Evolutionary conservation across 805 yeast species (phyloP).

Genomic region (Myxozyma vanderwaltii): DNA sequence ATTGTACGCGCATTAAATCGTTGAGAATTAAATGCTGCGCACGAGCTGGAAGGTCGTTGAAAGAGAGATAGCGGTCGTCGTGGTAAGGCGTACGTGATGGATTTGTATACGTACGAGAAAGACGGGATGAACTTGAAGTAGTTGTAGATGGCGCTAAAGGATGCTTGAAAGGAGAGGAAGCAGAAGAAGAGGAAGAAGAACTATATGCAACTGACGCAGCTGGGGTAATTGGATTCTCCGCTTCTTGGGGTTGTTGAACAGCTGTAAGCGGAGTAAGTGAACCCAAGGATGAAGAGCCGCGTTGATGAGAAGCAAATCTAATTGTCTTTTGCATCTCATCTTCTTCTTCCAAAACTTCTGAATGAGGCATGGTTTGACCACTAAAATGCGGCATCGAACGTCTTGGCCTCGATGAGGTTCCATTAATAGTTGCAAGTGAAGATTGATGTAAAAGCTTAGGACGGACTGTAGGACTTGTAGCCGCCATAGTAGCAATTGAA

Average conservation of each 20-base stretch:
- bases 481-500: background rate
- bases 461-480: conserved; percentile 1
- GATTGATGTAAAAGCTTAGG: conserved; percentile 23
- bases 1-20: conserved; percentile 72
- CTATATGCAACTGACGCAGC: conserved; percentile 9
- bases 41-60: conserved; percentile 86
- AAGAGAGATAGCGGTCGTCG: conserved; percentile 47
- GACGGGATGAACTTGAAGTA: conserved; percentile 31
- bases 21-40: conserved; percentile 89
- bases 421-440: conserved; percentile 23
- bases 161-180: conserved; percentile 2
- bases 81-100: conserved; percentile 22
- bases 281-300: background rate
- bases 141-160: conserved; percentile 22
- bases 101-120: conserved; percentile 24
- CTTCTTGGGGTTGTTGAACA: background rate
- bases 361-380: conserved; percentile 41
- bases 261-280: background rate
- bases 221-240: background rate
- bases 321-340: conserved; percentile 34
- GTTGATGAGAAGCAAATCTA: conserved; percentile 22
- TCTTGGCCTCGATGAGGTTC: conserved; percentile 18
- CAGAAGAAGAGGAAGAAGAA: background rate
- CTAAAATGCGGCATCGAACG: conserved; percentile 40
- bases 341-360: conserved; percentile 40